Conservation (phyloP, 2,329 filamentous ascomycete genomes). For the Balansia obtecta region DNA sequence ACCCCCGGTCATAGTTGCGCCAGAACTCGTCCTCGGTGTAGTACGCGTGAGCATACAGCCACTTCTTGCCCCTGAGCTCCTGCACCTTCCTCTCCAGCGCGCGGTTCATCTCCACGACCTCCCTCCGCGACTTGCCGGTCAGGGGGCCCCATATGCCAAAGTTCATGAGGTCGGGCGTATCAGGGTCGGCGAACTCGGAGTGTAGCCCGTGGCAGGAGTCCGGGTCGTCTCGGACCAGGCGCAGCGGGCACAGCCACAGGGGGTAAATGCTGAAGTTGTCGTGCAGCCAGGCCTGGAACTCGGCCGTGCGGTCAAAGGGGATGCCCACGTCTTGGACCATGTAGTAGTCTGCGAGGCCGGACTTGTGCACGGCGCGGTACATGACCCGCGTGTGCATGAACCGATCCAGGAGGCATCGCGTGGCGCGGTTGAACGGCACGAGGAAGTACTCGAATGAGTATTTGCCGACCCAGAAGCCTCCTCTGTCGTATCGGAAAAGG, state of each 20-base stretch:
- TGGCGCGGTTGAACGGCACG: conserved; percentile 52
- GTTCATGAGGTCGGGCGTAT: conserved; percentile 35
- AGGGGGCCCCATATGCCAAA: conserved; percentile 50
- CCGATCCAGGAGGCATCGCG: conserved; percentile 46
- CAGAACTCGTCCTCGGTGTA: conserved; percentile 59
- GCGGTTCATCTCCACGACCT: conserved; percentile 43
- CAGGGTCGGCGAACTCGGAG: conserved; percentile 28
- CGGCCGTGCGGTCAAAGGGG: conserved; percentile 27
- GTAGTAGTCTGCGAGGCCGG: conserved; percentile 45
- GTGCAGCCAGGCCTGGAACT: conserved; percentile 38
- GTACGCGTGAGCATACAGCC: conserved; percentile 58
- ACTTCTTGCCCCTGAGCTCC: conserved; percentile 52
- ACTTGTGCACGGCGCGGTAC: conserved; percentile 52
- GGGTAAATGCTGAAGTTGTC: conserved; percentile 35
- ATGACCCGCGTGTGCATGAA: conserved; percentile 53
- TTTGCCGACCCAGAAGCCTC: conserved; percentile 53
- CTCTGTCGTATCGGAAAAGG: conserved; percentile 59
- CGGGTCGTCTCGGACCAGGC: conserved; percentile 27
- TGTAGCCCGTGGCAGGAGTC: conserved; percentile 34
- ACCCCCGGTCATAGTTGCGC: conserved; percentile 45
- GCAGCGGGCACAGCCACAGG: conserved; percentile 43
- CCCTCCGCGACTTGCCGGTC: conserved; percentile 22
- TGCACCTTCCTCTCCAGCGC: conserved; percentile 46
- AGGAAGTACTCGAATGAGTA: conserved; percentile 53
- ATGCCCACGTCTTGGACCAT: conserved; percentile 53